Evolutionary conservation across 2,329 filamentous ascomycete genomes (phyloP), one percentile per base, ranked within the genome.

Genomic region (Piedraia hortae): DNA sequence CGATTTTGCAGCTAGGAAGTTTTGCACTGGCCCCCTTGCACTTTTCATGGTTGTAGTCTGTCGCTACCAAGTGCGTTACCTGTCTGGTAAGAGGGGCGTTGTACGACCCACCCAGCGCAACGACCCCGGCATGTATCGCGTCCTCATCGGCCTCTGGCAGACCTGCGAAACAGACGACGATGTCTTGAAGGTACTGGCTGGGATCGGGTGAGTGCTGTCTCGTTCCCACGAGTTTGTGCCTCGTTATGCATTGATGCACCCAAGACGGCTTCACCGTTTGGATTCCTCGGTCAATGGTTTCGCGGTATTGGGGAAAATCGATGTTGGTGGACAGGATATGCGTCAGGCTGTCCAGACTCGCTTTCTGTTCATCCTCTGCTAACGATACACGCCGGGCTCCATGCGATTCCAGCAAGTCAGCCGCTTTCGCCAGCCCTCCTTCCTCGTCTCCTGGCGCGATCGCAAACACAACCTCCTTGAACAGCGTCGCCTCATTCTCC

Each of bases 201-300:
- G 82, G 80, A 36, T 97, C 85, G 1, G 85, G 85, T 20, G 71
- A 91, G 43, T 71, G 88, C 9, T 77, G 72, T 18, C 82, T 65
- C 6, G 80, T 62, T 34, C 75, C 77, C 15, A 67, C 67, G 24
- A 70, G 55, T 40, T 71, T 80, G 26, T 54, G 54, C 34, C 67
- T 71, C 11, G 54, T 44, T 2, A 90, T 44, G 3, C 72, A 85
- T 12, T 56, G 54, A 3, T 61, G 56, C 20, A 91, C 60, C 82
- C 85, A 97, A 25, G 60, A 52, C 3, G 73, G 65, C 31, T 66
- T 80, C 13, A 93, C 67, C 1, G 93, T 72, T 6, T 77, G 71
- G 21, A 85, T 68, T 56, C 89, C 70, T 31, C 62, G 53, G 21
- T 75, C 70, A 30, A 70, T 57, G 1, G 75, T 67, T 29, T 62